Conservation (phyloP, 2,329 filamentous ascomycete species). For the Fusarium marasasianum region DNA sequence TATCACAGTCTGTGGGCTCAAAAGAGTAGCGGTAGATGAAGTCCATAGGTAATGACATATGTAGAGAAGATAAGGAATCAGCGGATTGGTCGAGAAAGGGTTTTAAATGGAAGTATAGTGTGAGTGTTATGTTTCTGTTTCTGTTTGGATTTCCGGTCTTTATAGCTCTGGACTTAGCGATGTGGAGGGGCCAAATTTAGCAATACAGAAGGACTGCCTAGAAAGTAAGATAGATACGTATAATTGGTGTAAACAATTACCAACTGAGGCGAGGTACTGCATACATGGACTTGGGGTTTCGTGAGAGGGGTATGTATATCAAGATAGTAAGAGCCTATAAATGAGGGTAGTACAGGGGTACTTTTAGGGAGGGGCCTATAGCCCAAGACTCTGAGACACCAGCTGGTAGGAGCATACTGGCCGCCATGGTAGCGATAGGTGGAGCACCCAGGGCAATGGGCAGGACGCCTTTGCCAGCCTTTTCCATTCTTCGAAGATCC, state of each 20-base stretch:
- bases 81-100: rapidly evolving
- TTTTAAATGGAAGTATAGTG: no score
- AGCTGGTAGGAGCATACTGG: neutral
- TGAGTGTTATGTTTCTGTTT: no score
- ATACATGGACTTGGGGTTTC: rapidly evolving
- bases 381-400: neutral
- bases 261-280: no score
- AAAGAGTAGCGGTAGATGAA: neutral
- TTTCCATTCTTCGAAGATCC: neutral
- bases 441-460: neutral
- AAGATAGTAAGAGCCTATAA: no score
- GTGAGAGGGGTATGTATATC: rapidly evolving
- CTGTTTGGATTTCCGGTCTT: no score
- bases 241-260: no score
- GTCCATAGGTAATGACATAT: neutral
- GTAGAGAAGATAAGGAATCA: no score
- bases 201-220: rapidly evolving
- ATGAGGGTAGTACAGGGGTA: no score
- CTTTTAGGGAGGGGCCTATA: no score
- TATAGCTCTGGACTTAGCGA: no score
- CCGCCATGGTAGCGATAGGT: neutral
- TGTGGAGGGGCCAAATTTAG: no score
- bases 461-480: neutral
- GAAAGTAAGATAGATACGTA: no score
- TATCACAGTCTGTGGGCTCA: neutral